Base-by-base conservation (phyloP, 2,329 filamentous ascomycete genomes). In the Clathrospora elynae region DNA sequence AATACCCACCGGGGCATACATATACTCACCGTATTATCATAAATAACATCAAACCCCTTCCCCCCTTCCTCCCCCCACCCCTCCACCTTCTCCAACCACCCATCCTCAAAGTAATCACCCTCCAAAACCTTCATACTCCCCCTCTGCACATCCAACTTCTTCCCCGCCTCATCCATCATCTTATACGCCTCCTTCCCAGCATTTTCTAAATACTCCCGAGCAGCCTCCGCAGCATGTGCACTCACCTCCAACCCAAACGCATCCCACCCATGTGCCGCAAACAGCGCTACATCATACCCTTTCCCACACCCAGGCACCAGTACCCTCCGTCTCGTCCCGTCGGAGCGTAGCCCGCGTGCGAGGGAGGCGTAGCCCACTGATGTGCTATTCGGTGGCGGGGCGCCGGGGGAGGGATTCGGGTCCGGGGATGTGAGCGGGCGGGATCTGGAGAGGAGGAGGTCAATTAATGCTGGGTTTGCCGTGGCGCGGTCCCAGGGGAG, bases 251-350 rank as follows among this genome's bases (percentile, higher is more conserved):
- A 71, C 0, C 88, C 90, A 59, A 82, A 84, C 1, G 84, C 83
- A 69, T 95, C 86, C 65, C 88, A 93, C 1, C 90, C 90, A 61
- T 85, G 82, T 7, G 82, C 81, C 35, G 84, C 81, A 30, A 95
- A 78, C 24, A 95, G 75, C 7, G 89, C 75, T 2, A 90, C 87
- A 71, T 95, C 90, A 62, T 93, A 86, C 4, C 90, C 90, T 32
- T 81, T 80, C 0, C 90, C 90, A 68, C 90, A 95, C 4, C 89
- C 90, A 0, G 90, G 87, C 0, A 95, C 86, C 6, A 95, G 74
- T 1, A 85, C 89, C 42, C 74, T 75, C 56, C 79, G 80, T 42
- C 67, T 73, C 58, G 18, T 68, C 41, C 61, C 59, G 19, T 57
- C 55, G 0, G 37, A 6, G 1, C 22, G 44, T 7, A 57, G 13